Evolutionary conservation across 2,329 filamentous ascomycete genomes (phyloP), one percentile per base, ranked within the genome.

Genomic region (Apiospora koreana): DNA sequence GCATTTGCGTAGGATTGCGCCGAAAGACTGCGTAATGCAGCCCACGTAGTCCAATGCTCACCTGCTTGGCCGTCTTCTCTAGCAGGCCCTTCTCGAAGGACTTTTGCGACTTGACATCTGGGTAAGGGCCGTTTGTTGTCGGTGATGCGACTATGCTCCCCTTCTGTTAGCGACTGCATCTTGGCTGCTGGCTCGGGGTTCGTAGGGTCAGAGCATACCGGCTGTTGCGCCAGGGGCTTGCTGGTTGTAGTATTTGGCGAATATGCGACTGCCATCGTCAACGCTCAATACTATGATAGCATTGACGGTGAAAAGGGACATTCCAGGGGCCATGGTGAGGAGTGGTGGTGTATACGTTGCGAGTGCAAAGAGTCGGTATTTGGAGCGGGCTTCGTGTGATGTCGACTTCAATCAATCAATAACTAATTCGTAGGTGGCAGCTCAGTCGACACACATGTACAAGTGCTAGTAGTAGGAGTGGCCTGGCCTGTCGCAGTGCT

Each of bases 51-150:
- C 54, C 8, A 21, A 18, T 54, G 45, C 66, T 68, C 45, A 68
- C 66, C 84, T 97, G 94, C 87, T 98, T 99, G 75, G 93, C 92
- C 21, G 96, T 98, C 88, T 99, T 98, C 78, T 97, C 92, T 71
- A 98, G 85, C 48, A 99, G 88, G 7, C 95, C 96, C 85, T 98
- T 98, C 83, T 99, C 96, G 79, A 99, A 99, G 1, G 93, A 89
- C 82, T 97, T 97, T 84, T 99, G 96, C 76, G 97, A 91, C 86
- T 98, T 98, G 69, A 96, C 83, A 71, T 94, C 94, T 71, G 93
- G 87, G 83, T 98, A 98, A 28, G 95, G 94, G 80, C 93, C 94
- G 75, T 83, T 84, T 68, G 88, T 84, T 75, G 88, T 86, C 74
- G 86, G 84, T 70, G 87, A 81, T 71, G 83, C 81, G 16, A 18